Evolutionary conservation across 768 basidiomycete species (phyloP), one percentile per base, ranked within the genome.

Genomic region (Agaricus sinodeliciosus): DNA sequence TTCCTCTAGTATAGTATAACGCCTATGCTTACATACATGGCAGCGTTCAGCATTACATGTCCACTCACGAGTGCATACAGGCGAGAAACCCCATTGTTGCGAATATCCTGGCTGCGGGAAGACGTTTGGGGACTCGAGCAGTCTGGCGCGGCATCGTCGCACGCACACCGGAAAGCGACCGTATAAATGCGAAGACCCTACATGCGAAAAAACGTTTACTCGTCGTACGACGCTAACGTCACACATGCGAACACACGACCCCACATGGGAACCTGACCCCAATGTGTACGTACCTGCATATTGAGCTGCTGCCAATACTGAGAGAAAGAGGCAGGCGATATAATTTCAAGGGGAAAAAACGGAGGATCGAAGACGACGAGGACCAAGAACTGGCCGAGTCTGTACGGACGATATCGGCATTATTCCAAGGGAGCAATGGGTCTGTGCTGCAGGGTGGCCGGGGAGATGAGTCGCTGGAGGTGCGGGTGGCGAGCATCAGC

Each of bases 31-130:
- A 58, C 37, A 42, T 57, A 55, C 47, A 42, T 27, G 56, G 55
- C 66, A 95, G 88, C 83, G 90, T 49, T 94, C 91, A 16, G 92
- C 92, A 25, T 72, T 95, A 53, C 89, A 90, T 56, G 92, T 95
- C 1, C 93, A 95, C 65, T 74, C 78, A 47, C 84, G 93, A 16
- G 90, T 92, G 2, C 93, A 95, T 64, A 94, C 93, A 4, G 93
- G 93, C 36, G 93, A 95, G 71, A 90, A 91, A 61, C 93, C 93
- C 9, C 93, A 95, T 65, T 80, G 76, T 45, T 95, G 93, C 70
- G 89, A 91, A 71, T 91, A 92, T 65, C 87, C 87, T 2, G 87
- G 82, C 7, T 95, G 92, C 67, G 80, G 78, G 45, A 91, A 88
- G 72, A 88, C 87, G 0, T 95, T 94, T 69, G 84, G 88, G 43